Evolutionary conservation across 805 yeast genomes (phyloP), one percentile per base, ranked within the genome.

Genomic region (Zygosaccharomyces gambellarensis): DNA sequence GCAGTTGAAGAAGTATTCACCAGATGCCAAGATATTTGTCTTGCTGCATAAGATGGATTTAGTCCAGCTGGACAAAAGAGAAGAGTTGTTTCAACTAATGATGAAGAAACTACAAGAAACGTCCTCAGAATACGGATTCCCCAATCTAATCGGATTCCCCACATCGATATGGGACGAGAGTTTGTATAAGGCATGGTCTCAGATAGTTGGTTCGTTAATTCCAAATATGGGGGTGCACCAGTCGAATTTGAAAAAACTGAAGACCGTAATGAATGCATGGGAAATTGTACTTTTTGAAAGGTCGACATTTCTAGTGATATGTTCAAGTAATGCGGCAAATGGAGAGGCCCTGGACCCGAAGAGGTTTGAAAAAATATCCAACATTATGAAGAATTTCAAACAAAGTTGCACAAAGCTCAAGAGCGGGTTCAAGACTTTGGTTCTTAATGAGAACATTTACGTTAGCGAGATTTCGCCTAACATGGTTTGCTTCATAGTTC

Each of bases 111-210:
- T 94, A 52, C 85, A 83, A 57, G 82, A 80, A 43, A 85, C 87
- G 12, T 84, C 95, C 3, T 74, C 79, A 47, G 87, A 88, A 17
- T 83, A 70, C 60, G 77, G 79, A 2, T 88, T 89, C 69, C 66
- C 67, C 27, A 73, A 79, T 41, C 72, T 89, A 40, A 78, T 80
- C 12, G 97, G 97, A 2, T 92, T 90, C 64, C 92, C 97, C 5
- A 94, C 98, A 0, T 87, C 96, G 1, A 92, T 92, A 49, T 92
- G 98, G 98, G 97, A 92, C 70, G 98, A 92, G 67, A 82, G 92
- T 61, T 73, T 92, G 50, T 94, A 92, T 67, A 90, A 87, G 66
- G 99, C 99, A 1, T 94, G 99, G 99, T 87, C 96, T 2, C 87
- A 83, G 44, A 92, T 94, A 51, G 97, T 94, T 31, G 90, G 98